Base-by-base conservation (phyloP, 2,329 filamentous ascomycete species). In the Neurospora sp. region DNA sequence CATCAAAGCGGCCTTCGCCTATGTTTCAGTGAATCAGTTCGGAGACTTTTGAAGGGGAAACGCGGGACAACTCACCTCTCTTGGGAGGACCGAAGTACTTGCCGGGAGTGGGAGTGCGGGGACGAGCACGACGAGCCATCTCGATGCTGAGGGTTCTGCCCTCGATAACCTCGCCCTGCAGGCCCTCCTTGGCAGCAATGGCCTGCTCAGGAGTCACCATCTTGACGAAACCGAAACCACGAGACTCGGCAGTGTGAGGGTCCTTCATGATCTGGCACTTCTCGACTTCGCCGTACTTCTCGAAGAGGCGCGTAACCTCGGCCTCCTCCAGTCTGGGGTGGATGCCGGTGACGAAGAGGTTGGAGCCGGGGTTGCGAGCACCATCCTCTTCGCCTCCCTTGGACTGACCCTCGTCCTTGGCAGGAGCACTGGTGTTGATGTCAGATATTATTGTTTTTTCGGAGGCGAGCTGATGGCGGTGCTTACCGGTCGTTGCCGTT, bases 221-320 rank as follows among this genome's bases (percentile, higher is more conserved):
- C 86, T 99, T 98, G 80, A 99, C 96, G 84, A 99, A 99, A 70
- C 96, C 96, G 75, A 99, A 99, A 75, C 96, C 96, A 82, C 96
- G 96, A 76, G 95, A 98, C 83, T 99, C 96, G 83, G 97, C 97
- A 78, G 92, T 96, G 82, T 99, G 96, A 72, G 96, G 96, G 79
- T 99, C 96, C 78, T 95, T 89, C 96, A 99, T 99, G 84, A 99
- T 99, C 81, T 97, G 96, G 85, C 95, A 98, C 83, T 96, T 98
- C 84, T 98, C 95, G 68, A 99, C 96, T 79, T 97, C 93, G 76
- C 96, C 96, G 78, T 98, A 98, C 83, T 98, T 99, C 83, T 97
- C 93, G 79, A 99, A 99, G 74, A 99, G 90, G 80, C 93, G 93
- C 69, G 92, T 91, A 72, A 99, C 92, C 79, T 98, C 96, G 17